These are phyloP conservation scores for Tolypocladium nubicola DNA, from an alignment of 2,329 filamentous ascomycete species.

Conservation along the genomic window DNA sequence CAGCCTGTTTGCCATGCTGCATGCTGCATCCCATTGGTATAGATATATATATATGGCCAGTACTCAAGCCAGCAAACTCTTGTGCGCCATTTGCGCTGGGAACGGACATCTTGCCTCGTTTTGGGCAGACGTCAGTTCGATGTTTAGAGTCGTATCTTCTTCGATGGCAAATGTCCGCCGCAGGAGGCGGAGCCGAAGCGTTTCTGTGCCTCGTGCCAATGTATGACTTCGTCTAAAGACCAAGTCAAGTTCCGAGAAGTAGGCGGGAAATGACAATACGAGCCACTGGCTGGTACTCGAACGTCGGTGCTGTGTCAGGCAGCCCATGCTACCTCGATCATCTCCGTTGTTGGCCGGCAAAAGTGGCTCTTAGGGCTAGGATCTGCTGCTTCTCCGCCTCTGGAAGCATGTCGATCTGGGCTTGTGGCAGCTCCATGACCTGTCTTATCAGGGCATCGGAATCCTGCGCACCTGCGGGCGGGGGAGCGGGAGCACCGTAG, in stretches of 20 bases:
- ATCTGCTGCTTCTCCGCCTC: constrained; percentile 71
- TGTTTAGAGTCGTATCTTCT: no score
- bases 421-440: constrained; percentile 69
- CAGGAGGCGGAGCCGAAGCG: no score
- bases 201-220: background rate
- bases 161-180: background rate
- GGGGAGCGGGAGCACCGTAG: constrained; percentile 21
- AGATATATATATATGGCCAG: background rate
- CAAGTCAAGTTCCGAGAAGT: background rate
- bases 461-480: constrained; percentile 34
- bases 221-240: no score
- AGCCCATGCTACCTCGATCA: constrained; percentile 4
- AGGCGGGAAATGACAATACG: no score
- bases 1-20: background rate
- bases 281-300: background rate
- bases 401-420: constrained; percentile 69
- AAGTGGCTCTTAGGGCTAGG: constrained; percentile 59
- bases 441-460: constrained; percentile 69
- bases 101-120: background rate
- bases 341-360: constrained; percentile 33
- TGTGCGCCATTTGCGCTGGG: background rate
- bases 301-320: background rate
- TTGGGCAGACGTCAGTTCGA: background rate
- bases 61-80: background rate
- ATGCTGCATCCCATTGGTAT: background rate